Percentiles rank a stretch among this genome's conserved stretches.
Evolutionary conservation across 805 yeast species (phyloP).

Genomic region (Clavispora asparagi): DNA sequence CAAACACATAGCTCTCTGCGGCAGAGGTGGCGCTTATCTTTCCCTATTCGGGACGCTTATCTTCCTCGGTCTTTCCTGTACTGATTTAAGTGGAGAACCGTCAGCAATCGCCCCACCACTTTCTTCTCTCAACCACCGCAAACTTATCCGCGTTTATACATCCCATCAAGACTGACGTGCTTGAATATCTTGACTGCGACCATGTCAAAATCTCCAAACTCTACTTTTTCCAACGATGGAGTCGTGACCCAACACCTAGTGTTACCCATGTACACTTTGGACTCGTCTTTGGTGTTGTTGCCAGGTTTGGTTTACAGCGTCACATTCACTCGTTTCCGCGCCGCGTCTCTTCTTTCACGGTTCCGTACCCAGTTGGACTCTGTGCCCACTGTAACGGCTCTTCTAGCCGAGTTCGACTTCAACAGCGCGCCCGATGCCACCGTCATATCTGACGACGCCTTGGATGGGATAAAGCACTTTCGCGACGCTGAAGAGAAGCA

Average conservation of each 20-base stretch:
- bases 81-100: not conserved
- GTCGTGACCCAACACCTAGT: slow-evolving; percentile 16
- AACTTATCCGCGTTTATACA: not conserved
- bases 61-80: slow-evolving; percentile 1
- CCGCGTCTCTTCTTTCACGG: slow-evolving; percentile 41
- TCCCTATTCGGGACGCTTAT: not conserved
- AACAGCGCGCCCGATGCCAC: slow-evolving; percentile 10
- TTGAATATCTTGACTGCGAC: not conserved
- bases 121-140: not conserved
- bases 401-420: slow-evolving; percentile 34
- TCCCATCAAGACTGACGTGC: not conserved
- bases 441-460: slow-evolving; percentile 25
- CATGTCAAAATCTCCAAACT: slow-evolving; percentile 4
- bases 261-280: slow-evolving; percentile 37
- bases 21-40: not conserved
- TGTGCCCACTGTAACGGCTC: slow-evolving; percentile 24
- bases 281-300: slow-evolving; percentile 43
- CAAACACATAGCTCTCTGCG: too few species aligned
- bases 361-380: slow-evolving; percentile 26
- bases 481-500: slow-evolving; percentile 6
- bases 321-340: slow-evolving; percentile 43
- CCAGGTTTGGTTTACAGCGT: slow-evolving; percentile 63
- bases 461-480: slow-evolving; percentile 25
- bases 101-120: not conserved
- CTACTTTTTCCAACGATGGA: slow-evolving; percentile 4